These are phyloP conservation scores for Candida caryicola DNA, from an alignment of 805 yeast genomes.

Conservation along the genomic window DNA sequence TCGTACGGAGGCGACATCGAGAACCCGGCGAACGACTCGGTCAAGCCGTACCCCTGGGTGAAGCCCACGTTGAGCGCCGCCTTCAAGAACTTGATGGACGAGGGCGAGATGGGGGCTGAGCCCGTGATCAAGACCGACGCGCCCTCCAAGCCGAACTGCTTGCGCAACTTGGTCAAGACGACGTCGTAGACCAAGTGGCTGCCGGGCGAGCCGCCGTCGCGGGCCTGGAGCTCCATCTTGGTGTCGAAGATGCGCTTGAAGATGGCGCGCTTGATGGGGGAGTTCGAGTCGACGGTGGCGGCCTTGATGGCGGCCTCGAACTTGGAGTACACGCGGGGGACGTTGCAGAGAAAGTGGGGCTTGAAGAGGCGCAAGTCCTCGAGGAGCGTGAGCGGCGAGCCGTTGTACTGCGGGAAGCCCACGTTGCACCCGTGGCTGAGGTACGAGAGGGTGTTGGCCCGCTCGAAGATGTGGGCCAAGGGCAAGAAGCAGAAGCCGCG, in stretches of 20 bases:
- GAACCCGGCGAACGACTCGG: constrained; percentile 27
- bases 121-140: constrained; percentile 23
- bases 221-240: constrained; percentile 15
- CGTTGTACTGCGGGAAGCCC: constrained; percentile 23
- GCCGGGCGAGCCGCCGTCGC: constrained; percentile 16
- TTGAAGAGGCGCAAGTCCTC: constrained; percentile 24
- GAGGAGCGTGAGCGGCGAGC: constrained; percentile 21
- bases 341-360: constrained; percentile 24
- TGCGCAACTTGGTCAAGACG: constrained; percentile 30
- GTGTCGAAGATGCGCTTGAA: constrained; percentile 17
- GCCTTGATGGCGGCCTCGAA: constrained; percentile 24
- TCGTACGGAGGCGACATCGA: constrained; percentile 16
- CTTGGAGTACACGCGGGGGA: constrained; percentile 26
- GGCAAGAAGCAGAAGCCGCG: constrained; percentile 29
- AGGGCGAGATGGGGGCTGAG: constrained; percentile 23
- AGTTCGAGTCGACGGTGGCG: constrained; percentile 21
- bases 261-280: constrained; percentile 15
- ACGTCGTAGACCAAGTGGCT: constrained; percentile 17
- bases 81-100: constrained; percentile 22
- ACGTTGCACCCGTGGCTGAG: constrained; percentile 23
- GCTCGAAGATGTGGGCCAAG: constrained; percentile 37
- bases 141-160: constrained; percentile 33
- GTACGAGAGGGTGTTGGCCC: constrained; percentile 23
- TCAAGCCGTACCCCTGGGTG: constrained; percentile 36
- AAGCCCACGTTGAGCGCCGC: constrained; percentile 23